Evolutionary conservation across 2,329 filamentous ascomycete genomes (phyloP).

Genomic region (Chaetoscypha palmicola): DNA sequence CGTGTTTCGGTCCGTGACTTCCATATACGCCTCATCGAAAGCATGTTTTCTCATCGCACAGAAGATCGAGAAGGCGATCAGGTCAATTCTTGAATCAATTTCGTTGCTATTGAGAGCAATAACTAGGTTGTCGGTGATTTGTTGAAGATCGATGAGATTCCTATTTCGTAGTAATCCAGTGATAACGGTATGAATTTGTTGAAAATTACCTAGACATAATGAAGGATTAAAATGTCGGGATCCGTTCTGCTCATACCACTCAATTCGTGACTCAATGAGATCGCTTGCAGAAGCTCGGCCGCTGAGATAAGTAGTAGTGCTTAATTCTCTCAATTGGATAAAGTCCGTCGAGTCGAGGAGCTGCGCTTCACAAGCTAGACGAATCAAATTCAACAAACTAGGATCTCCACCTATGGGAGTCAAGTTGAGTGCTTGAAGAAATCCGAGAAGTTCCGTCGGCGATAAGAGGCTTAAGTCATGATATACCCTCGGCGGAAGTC

Average conservation of each 20-base stretch:
- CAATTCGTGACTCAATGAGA: conserved; percentile 33
- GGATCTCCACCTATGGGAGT: conserved; percentile 6
- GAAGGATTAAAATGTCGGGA: conserved; percentile 31
- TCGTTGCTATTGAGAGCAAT: conserved; percentile 6
- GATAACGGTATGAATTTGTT: conserved; percentile 27
- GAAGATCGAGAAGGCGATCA: conserved; percentile 50
- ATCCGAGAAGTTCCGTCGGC: conserved; percentile 24
- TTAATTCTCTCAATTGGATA: conserved; percentile 34
- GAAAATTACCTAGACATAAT: conserved; percentile 33
- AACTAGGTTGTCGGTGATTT: conserved; percentile 13
- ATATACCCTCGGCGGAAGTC: conserved; percentile 32
- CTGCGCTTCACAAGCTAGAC: conserved; percentile 11
- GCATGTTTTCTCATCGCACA: conserved; percentile 48
- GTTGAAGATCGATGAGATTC: conserved; percentile 12
- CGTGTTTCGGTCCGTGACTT: conserved; percentile 55
- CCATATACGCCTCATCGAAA: conserved; percentile 57
- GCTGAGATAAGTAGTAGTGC: conserved; percentile 35
- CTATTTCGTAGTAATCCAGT: conserved; percentile 15
- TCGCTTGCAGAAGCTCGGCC: conserved; percentile 31
- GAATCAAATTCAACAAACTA: conserved; percentile 12
- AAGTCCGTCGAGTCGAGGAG: conserved; percentile 16
- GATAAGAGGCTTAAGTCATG: conserved; percentile 37
- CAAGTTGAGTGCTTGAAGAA: conserved; percentile 15
- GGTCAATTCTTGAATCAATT: conserved; percentile 43
- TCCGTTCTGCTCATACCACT: conserved; percentile 36